phyloP scores from a whole-genome alignment of 176 grass and related monocot genomes.

The Zoysia pacifica region DNA sequence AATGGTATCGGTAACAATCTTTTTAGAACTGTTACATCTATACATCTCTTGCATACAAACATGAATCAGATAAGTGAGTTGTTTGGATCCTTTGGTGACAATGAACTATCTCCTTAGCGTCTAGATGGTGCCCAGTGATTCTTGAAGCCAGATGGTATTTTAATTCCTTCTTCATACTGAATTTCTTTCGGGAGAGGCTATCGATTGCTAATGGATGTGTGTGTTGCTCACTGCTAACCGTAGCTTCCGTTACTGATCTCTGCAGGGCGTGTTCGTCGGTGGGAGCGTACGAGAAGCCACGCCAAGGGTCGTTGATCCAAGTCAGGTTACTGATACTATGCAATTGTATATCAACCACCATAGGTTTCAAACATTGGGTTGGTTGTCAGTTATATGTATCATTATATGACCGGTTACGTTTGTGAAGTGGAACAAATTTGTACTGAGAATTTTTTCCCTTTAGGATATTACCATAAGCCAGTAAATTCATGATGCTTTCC shows the following conservation, averaged over 20 bases:
- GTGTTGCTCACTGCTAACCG: no score
- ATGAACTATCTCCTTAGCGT: constrained; percentile 96
- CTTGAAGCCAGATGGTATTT: constrained; percentile 95
- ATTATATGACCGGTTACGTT: not conserved
- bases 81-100: constrained; percentile 97
- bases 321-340: no score
- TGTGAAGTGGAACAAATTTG: not conserved
- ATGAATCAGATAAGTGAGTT: constrained; percentile 88
- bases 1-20: constrained; percentile 9
- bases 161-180: constrained; percentile 86
- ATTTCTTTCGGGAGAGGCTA: not conserved
- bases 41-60: constrained; percentile 30
- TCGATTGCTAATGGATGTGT: no score
- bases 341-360: not conserved
- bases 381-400: constrained; percentile 16
- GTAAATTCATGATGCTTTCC: constrained; percentile 18
- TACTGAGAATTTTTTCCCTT: not conserved
- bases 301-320: no score
- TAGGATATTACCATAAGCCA: constrained; percentile 4
- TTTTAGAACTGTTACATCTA: not conserved
- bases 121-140: constrained; percentile 98
- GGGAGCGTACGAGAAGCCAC: no score
- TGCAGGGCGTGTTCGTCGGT: no score
- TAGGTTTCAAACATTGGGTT: constrained; percentile 2
- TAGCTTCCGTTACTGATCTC: no score